These are phyloP conservation scores for Elsinoe ampelina DNA, from an alignment of 2,329 filamentous ascomycete species.

Conservation along the genomic window DNA sequence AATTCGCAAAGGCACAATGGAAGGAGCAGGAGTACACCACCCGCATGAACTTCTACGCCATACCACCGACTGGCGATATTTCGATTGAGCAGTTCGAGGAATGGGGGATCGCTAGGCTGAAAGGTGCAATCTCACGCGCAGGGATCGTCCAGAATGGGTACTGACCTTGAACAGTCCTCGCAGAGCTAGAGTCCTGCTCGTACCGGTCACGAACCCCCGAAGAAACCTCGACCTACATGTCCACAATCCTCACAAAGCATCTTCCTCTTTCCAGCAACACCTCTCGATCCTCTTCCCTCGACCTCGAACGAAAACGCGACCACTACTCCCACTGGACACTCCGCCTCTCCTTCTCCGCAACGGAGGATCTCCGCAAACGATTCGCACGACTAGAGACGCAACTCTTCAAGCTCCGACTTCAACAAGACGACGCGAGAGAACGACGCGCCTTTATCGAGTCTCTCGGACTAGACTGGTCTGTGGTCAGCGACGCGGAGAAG, in stretches of 20 bases:
- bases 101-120: slow-evolving; percentile 90
- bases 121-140: slow-evolving; percentile 42
- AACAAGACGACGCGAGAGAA: slow-evolving; percentile 65
- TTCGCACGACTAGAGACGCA: slow-evolving; percentile 82
- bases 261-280: slow-evolving; percentile 70
- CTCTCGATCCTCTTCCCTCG: slow-evolving; percentile 49
- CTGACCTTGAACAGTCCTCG: slow-evolving; percentile 51
- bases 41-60: slow-evolving; percentile 83
- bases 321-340: slow-evolving; percentile 98
- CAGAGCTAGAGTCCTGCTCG: slow-evolving; percentile 84
- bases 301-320: slow-evolving; percentile 77
- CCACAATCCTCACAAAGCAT: slow-evolving; percentile 76
- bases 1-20: slow-evolving; percentile 70
- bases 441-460: slow-evolving; percentile 65
- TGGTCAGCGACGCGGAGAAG: slow-evolving; percentile 71
- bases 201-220: slow-evolving; percentile 82
- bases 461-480: slow-evolving; percentile 76
- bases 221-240: slow-evolving; percentile 78
- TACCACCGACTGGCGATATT: slow-evolving; percentile 85
- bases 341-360: slow-evolving; percentile 81
- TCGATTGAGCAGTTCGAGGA: slow-evolving; percentile 96
- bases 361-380: slow-evolving; percentile 77
- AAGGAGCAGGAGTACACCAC: slow-evolving; percentile 71
- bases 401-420: slow-evolving; percentile 76
- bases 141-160: not conserved